Evolutionary conservation across 2,329 filamentous ascomycete species (phyloP).

Genomic region (Curvularia sp.): DNA sequence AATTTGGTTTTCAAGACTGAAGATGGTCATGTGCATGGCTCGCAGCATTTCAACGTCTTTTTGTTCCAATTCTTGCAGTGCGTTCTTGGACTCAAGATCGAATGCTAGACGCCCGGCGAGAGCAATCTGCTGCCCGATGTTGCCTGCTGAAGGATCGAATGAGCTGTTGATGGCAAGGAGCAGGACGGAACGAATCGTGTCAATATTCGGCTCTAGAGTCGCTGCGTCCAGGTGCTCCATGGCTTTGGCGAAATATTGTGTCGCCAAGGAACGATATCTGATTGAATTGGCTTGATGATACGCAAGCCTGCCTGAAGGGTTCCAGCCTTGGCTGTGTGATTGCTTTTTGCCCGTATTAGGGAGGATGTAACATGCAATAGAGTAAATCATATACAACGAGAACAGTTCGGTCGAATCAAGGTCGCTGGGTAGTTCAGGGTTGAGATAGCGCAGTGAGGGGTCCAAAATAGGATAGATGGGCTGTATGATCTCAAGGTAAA

Average conservation of each 20-base stretch:
- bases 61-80: slow-evolving; percentile 35
- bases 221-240: slow-evolving; percentile 44
- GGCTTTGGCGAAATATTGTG: slow-evolving; percentile 37
- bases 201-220: slow-evolving; percentile 42
- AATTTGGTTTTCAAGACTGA: slow-evolving; percentile 46
- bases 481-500: slow-evolving; percentile 40
- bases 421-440: slow-evolving; percentile 30
- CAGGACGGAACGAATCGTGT: slow-evolving; percentile 42
- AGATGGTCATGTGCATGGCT: slow-evolving; percentile 47
- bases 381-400: slow-evolving; percentile 47
- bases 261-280: slow-evolving; percentile 40
- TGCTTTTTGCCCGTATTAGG: slow-evolving; percentile 36
- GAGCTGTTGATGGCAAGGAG: slow-evolving; percentile 46
- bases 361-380: slow-evolving; percentile 44
- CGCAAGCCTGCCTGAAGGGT: slow-evolving; percentile 34
- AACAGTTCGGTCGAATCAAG: slow-evolving; percentile 39
- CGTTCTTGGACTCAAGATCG: slow-evolving; percentile 37
- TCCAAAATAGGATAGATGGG: slow-evolving; percentile 44
- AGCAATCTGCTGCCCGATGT: slow-evolving; percentile 47
- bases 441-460: slow-evolving; percentile 34
- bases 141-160: slow-evolving; percentile 46
- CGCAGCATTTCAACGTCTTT: slow-evolving; percentile 32
- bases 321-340: slow-evolving; percentile 30
- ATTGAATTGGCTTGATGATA: slow-evolving; percentile 41
- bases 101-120: slow-evolving; percentile 46